A percentile compares a stretch with the other conserved stretches of the same genome.
Evolutionary conservation across 768 basidiomycete species (phyloP).

Genomic region (Tremella mesenterica): DNA sequence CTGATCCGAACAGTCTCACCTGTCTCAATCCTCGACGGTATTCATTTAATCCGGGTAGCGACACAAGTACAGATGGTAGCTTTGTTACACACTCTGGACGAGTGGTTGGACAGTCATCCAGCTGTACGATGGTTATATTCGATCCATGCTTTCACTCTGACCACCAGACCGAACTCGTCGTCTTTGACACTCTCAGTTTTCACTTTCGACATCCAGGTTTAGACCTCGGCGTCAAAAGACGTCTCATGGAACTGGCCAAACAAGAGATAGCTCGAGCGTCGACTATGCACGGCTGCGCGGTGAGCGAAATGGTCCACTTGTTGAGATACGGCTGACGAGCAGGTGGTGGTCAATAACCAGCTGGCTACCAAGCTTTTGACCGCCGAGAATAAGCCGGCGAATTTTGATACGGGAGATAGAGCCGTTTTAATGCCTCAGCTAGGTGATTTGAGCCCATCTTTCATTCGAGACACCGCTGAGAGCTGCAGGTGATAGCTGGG

Average conservation of each 20-base stretch:
- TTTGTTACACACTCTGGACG: constrained; percentile 35
- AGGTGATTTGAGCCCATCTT: constrained; percentile 15
- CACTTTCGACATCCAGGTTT: constrained; percentile 39
- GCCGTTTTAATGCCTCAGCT: constrained; percentile 43
- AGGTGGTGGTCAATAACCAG: constrained; percentile 40
- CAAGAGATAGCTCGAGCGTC: constrained; percentile 37
- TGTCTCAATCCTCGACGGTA: constrained; percentile 20
- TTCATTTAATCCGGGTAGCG: constrained; percentile 33
- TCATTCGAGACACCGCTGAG: too few species aligned
- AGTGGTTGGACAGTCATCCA: constrained; percentile 33
- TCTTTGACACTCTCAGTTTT: constrained; percentile 41
- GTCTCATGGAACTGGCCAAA: constrained; percentile 38
- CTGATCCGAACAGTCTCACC: constrained; percentile 13
- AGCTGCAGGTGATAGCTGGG: constrained; percentile 36
- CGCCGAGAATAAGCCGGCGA: constrained; percentile 38
- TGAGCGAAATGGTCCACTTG: constrained; percentile 3
- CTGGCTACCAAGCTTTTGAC: constrained; percentile 42
- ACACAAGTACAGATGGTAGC: constrained; percentile 42
- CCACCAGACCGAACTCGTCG: constrained; percentile 27
- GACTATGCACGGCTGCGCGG: constrained; percentile 34
- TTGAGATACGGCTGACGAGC: background rate
- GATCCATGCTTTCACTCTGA: too few species aligned
- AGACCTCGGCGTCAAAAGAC: constrained; percentile 16
- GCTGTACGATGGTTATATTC: too few species aligned
- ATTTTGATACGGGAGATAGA: constrained; percentile 39